phyloP scores from a whole-genome alignment of 225 moss, liverwort and hornwort genomes.

The Pseudisothecium myosuroides region DNA sequence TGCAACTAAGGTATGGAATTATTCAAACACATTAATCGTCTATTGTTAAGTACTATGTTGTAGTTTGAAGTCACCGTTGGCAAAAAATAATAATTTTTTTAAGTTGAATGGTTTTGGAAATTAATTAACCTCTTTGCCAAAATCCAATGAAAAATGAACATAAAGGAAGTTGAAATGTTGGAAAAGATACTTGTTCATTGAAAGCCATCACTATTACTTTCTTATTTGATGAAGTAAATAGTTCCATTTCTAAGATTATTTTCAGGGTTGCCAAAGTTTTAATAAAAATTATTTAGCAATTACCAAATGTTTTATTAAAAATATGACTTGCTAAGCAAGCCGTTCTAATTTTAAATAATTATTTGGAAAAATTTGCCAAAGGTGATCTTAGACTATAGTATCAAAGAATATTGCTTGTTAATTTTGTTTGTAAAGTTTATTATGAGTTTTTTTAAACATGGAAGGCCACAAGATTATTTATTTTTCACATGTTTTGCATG shows the following conservation, averaged over 20 bases:
- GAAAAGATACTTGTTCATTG: not conserved
- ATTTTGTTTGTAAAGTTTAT: not conserved
- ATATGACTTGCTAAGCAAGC: accelerated
- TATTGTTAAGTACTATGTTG: accelerated
- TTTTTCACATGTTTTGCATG: not conserved
- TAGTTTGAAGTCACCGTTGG: accelerated
- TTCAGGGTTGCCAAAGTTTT: not conserved
- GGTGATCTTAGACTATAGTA: not conserved
- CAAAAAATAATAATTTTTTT: not conserved
- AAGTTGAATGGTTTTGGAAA: accelerated
- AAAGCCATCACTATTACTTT: not conserved
- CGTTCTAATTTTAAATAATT: not conserved
- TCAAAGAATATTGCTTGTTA: not conserved
- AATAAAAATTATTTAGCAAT: accelerated
- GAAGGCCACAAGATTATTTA: not conserved
- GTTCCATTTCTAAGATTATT: not conserved
- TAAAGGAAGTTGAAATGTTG: not conserved
- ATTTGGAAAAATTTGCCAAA: not conserved
- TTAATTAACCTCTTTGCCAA: accelerated
- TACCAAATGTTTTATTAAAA: not conserved
- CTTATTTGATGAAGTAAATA: accelerated
- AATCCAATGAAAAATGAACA: not conserved
- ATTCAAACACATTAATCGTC: not conserved
- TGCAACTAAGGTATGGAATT: constrained; percentile 5
- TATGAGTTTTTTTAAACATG: not conserved